Evolutionary conservation across 225 moss, liverwort and hornwort species (phyloP).

Genomic region (Thuidium tamariscinum): DNA sequence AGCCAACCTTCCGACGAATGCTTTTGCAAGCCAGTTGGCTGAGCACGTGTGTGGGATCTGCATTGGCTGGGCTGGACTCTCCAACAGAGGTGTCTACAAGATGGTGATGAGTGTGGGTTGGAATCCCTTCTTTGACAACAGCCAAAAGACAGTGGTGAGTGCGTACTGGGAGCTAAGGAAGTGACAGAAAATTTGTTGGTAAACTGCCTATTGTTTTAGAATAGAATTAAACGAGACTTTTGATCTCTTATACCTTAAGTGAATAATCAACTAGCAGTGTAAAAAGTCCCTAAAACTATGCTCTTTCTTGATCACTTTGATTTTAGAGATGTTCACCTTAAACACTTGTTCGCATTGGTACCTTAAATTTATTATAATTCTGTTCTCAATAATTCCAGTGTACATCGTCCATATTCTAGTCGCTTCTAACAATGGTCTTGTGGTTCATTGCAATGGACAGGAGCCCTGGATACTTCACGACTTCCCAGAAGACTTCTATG

Average conservation of each 20-base stretch:
- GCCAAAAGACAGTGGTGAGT: slow-evolving; percentile 62
- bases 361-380: background rate
- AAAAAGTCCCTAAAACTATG: background rate
- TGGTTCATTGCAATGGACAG: background rate
- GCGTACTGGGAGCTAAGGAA: background rate
- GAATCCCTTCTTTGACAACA: slow-evolving; percentile 61
- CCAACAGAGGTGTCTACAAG: slow-evolving; percentile 57
- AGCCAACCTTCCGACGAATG: slow-evolving; percentile 63
- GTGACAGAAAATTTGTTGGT: background rate
- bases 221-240: background rate
- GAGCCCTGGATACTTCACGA: slow-evolving; percentile 76
- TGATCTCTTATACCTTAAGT: background rate
- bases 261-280: background rate
- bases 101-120: slow-evolving; percentile 91
- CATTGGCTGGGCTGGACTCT: slow-evolving; percentile 75
- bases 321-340: background rate
- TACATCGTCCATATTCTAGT: background rate
- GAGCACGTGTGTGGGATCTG: slow-evolving; percentile 75
- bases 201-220: background rate
- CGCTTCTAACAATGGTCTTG: background rate
- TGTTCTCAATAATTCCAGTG: background rate
- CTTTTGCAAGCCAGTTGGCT: slow-evolving; percentile 47
- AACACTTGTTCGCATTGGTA: background rate
- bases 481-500: slow-evolving; percentile 76
- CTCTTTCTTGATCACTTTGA: background rate